Base-by-base conservation (phyloP, 345 rosid genomes). In the Salix koriyanagi region DNA sequence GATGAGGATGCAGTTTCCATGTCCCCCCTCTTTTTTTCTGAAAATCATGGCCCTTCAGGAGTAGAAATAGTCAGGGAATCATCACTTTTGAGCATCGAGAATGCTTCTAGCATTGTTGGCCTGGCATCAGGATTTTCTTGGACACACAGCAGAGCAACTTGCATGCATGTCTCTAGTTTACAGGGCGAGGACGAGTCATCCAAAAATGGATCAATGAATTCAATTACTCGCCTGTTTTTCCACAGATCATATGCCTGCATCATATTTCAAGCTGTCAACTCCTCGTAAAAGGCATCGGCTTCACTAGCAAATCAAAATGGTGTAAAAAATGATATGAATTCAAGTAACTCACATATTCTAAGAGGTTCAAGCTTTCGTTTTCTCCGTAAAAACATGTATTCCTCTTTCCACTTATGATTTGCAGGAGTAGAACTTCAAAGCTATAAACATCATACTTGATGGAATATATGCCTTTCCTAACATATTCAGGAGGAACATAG, bases 281-380 rank as follows among this genome's bases (percentile, higher is more conserved):
- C 26, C 26, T 26, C 1, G 26, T 26, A 26, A 26, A 26, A 26
- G 26, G 26, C 26, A 1, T 26, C 26, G 26, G 26, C 26, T 26
- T 26, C 26, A 26, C 26, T 44, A 44, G 48, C 48, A 13, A 2
- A 44, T 44, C 48, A 44, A 44, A 30, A 13, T 1, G 16, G 4
- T 13, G 50, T 15, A 44, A 9, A 1, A 12, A 44, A 2, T 44
- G 50, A 44, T 11, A 44, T 2, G 5, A 44, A 44, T 44, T 44
- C 50, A 44, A 13, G 50, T 11, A 50, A 77, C 86, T 86, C 74
- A 83, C 91, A 67, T 74, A 69, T 76, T 84, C 84, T 1, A 86
- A 76, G 50, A 84, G 85, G 64, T 72, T 83, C 36, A 84, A 68
- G 72, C 81, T 78, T 75, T 81, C 81, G 15, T 60, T 11, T 4